These are phyloP conservation scores for Fraxinus angustifolia DNA, from an alignment of 305 asterid species.

Conservation along the genomic window DNA sequence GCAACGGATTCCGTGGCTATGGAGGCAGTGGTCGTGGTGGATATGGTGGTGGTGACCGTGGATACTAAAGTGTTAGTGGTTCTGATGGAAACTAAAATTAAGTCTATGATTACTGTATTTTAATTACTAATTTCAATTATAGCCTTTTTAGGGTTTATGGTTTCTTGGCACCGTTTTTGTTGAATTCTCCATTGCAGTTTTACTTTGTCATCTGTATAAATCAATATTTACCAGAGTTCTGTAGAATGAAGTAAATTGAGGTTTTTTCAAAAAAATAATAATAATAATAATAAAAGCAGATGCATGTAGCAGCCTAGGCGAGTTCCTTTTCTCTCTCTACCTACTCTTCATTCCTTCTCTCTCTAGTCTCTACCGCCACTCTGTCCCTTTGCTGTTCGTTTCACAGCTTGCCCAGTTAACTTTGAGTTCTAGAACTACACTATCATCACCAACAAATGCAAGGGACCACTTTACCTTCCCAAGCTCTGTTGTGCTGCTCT, in stretches of 20 bases:
- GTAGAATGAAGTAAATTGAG: conserved; percentile 30
- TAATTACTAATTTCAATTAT: background rate
- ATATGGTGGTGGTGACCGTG: conserved; percentile 24
- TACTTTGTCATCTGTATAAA: conserved; percentile 7
- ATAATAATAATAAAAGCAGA: too few relatives aligned
- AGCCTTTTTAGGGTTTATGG: background rate
- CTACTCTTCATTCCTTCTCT: too few relatives aligned
- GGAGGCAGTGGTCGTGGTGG: background rate
- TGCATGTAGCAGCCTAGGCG: too few relatives aligned
- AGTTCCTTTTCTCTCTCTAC: too few relatives aligned
- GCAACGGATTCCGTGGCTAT: conserved; percentile 5
- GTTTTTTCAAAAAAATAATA: background rate
- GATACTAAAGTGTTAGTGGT: conserved; percentile 26
- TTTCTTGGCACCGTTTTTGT: background rate
- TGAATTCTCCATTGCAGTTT: background rate
- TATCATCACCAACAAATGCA: conserved; percentile 52
- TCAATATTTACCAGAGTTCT: conserved; percentile 17
- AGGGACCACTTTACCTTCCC: conserved; percentile 37
- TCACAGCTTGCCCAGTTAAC: conserved; percentile 46
- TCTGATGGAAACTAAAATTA: conserved; percentile 49
- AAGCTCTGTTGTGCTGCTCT: conserved; percentile 43
- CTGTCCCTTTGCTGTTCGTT: background rate
- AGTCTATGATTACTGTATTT: background rate
- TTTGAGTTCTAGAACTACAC: conserved; percentile 48
- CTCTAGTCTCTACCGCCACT: too few relatives aligned